Conservation (phyloP, 73 alveolate species). For the Tetrahymena borealis region DNA sequence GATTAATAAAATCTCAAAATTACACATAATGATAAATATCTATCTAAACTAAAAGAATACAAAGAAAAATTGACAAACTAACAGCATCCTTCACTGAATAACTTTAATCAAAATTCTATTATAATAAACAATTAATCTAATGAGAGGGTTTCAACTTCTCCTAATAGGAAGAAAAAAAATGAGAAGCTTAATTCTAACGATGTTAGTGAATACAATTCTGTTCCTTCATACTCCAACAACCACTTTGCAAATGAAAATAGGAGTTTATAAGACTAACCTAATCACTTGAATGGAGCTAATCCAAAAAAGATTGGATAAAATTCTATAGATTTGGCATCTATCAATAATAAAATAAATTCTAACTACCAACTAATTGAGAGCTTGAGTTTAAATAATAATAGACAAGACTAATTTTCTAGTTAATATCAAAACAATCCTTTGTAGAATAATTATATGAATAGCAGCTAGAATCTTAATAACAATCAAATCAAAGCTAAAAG, state of each 20-base stretch:
- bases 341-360: neutral
- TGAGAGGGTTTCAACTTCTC: neutral
- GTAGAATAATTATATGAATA: neutral
- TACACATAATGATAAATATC: neutral
- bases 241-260: neutral
- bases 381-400: neutral
- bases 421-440: neutral
- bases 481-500: neutral
- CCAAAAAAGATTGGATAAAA: neutral
- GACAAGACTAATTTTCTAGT: neutral
- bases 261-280: neutral
- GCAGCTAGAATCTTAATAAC: neutral
- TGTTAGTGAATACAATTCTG: neutral
- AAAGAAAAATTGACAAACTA: neutral
- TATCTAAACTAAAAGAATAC: neutral
- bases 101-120: neutral
- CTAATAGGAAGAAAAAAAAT: neutral
- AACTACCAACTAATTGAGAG: neutral
- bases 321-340: neutral
- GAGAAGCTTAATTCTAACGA: neutral
- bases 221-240: neutral
- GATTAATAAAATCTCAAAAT: too few species aligned
- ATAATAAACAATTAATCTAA: neutral
- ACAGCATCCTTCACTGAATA: neutral
- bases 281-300: neutral